phyloP scores from a whole-genome alignment of 495 filamentous ascomycete genomes.

The Bryoglossum gracile region DNA sequence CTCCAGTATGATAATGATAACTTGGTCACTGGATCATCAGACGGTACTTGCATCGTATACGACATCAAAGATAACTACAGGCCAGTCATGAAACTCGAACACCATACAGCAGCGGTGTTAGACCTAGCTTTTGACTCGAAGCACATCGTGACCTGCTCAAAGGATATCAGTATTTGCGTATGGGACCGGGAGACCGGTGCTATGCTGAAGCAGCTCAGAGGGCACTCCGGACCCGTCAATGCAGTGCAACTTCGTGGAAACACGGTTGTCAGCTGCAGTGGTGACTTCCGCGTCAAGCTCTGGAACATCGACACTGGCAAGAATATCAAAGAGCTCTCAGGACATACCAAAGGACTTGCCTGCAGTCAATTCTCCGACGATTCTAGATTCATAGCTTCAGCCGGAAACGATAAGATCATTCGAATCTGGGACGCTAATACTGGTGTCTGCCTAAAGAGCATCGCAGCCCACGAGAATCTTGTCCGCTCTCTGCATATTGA shows the following conservation, averaged over 20 bases:
- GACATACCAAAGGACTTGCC: constrained; percentile 83
- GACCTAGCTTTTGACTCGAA: constrained; percentile 87
- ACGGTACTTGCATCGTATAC: constrained; percentile 88
- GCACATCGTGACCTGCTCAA: constrained; percentile 92
- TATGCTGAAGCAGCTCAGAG: constrained; percentile 65
- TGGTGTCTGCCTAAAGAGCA: constrained; percentile 69
- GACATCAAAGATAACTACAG: constrained; percentile 67
- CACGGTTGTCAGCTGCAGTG: constrained; percentile 82
- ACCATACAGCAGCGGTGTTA: constrained; percentile 80
- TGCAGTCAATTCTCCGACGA: constrained; percentile 95
- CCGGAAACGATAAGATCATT: constrained; percentile 88
- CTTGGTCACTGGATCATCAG: constrained; percentile 90
- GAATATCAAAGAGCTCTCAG: constrained; percentile 79
- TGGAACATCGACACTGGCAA: constrained; percentile 86
- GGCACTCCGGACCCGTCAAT: constrained; percentile 88
- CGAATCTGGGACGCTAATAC: constrained; percentile 92
- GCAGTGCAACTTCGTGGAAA: constrained; percentile 91
- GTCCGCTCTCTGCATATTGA: constrained; percentile 88
- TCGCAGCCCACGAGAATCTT: constrained; percentile 70
- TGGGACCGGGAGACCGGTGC: constrained; percentile 79
- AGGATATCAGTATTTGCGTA: constrained; percentile 84
- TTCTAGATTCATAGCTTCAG: constrained; percentile 77
- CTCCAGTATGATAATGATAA: constrained; percentile 89
- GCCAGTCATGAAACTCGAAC: constrained; percentile 65
- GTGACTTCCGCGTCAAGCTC: constrained; percentile 85